Evolutionary conservation across 108 stramenopile species (phyloP).

Genomic region (Cylindrotheca fusiformis): DNA sequence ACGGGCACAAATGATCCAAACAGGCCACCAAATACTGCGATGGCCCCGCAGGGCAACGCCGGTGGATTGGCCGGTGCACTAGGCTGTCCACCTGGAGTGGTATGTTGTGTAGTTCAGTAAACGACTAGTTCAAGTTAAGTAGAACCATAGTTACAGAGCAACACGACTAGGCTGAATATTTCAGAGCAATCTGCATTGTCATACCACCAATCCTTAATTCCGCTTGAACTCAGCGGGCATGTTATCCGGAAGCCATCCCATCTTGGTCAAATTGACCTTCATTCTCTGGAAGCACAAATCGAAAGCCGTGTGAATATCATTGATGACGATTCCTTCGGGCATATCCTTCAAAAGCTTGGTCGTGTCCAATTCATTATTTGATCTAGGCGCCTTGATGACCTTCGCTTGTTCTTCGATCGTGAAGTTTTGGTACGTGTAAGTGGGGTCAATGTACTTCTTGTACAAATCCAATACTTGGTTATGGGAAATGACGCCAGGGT

Average conservation of each 20-base stretch:
- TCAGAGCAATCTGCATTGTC: no score
- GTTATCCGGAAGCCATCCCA: slow-evolving; percentile 77
- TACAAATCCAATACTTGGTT: slow-evolving; percentile 97
- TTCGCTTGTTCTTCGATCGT: slow-evolving; percentile 89
- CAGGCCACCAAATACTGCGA: slow-evolving; percentile 1
- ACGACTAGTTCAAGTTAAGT: background rate
- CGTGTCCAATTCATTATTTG: slow-evolving; percentile 98
- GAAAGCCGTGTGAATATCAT: slow-evolving; percentile 89
- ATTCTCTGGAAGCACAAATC: slow-evolving; percentile 94
- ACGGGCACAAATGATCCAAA: slow-evolving; percentile 8
- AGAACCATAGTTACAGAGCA: background rate
- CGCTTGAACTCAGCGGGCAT: slow-evolving; percentile 42
- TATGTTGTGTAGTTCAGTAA: slow-evolving; percentile 41
- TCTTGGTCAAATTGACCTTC: slow-evolving; percentile 84
- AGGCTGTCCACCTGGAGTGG: slow-evolving; percentile 80
- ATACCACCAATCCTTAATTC: background rate
- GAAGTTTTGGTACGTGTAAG: slow-evolving; percentile 97
- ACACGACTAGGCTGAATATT: background rate
- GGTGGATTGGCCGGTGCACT: slow-evolving; percentile 70
- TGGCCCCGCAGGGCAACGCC: slow-evolving; percentile 32
- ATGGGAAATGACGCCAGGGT: slow-evolving; percentile 99
- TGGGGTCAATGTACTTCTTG: slow-evolving; percentile 97
- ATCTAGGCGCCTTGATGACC: slow-evolving; percentile 94
- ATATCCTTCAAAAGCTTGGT: slow-evolving; percentile 93
- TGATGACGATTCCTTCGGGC: slow-evolving; percentile 87